These are phyloP conservation scores for Curvularia sp. DNA, from an alignment of 2,329 filamentous ascomycete species.

Conservation along the genomic window DNA sequence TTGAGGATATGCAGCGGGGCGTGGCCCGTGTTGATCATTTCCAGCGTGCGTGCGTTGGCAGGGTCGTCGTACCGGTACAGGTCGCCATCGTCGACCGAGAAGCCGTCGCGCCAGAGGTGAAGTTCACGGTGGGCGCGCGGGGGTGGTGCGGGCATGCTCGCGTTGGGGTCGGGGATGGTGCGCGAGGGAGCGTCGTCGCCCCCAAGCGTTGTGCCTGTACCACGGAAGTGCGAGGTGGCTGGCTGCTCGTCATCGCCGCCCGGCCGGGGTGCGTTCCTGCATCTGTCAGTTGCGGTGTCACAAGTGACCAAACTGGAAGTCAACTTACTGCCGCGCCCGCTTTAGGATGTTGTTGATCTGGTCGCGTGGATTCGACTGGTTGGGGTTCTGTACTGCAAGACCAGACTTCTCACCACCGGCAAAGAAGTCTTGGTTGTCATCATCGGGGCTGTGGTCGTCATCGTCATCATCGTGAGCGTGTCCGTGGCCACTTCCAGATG, in stretches of 20 bases:
- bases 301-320: not conserved
- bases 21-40: constrained; percentile 77
- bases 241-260: constrained; percentile 59
- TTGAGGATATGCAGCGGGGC: constrained; percentile 81
- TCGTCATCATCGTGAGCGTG: constrained; percentile 57
- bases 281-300: constrained; percentile 29
- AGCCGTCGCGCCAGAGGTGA: constrained; percentile 83
- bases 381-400: constrained; percentile 70
- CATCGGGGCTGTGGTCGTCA: constrained; percentile 66
- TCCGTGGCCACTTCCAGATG: constrained; percentile 51
- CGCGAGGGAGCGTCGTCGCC: constrained; percentile 77
- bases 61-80: constrained; percentile 82
- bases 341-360: constrained; percentile 60
- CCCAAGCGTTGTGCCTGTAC: constrained; percentile 76
- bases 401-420: constrained; percentile 86
- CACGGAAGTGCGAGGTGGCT: constrained; percentile 66
- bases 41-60: constrained; percentile 71
- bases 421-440: constrained; percentile 72
- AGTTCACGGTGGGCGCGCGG: constrained; percentile 71
- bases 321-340: constrained; percentile 53
- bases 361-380: constrained; percentile 58
- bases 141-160: constrained; percentile 46
- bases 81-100: constrained; percentile 82
- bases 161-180: constrained; percentile 67
- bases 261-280: constrained; percentile 67